Evolutionary conservation across 352 stramenopile species (phyloP).

Genomic region (Plasmopara muralis): DNA sequence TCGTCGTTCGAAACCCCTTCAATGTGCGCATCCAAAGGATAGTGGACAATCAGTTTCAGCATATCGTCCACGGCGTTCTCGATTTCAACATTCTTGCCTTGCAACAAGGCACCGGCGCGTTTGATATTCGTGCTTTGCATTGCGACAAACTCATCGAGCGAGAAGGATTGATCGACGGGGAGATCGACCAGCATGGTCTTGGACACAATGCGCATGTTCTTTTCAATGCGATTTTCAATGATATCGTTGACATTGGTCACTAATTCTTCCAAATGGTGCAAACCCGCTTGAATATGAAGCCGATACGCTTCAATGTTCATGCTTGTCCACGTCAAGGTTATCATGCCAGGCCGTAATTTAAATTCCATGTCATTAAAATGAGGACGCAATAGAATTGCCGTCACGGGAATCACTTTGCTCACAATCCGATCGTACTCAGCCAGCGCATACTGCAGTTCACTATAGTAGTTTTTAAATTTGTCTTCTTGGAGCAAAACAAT

Average conservation of each 20-base stretch:
- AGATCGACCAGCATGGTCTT: slow-evolving; percentile 97
- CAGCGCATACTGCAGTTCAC: slow-evolving; percentile 95
- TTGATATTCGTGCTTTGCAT: slow-evolving; percentile 95
- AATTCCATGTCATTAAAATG: slow-evolving; percentile 99
- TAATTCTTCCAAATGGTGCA: slow-evolving; percentile 95
- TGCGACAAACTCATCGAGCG: slow-evolving; percentile 96
- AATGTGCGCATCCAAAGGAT: slow-evolving; percentile 94
- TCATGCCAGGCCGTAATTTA: slow-evolving; percentile 97
- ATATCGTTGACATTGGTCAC: slow-evolving; percentile 99
- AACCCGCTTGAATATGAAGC: slow-evolving; percentile 86
- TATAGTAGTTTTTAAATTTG: slow-evolving; percentile 99
- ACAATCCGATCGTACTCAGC: slow-evolving; percentile 97
- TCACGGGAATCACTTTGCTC: slow-evolving; percentile 96
- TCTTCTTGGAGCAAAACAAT: slow-evolving; percentile 97
- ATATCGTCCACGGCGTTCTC: slow-evolving; percentile 97
- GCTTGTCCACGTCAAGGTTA: slow-evolving; percentile 98
- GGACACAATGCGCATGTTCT: slow-evolving; percentile 97
- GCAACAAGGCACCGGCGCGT: slow-evolving; percentile 85
- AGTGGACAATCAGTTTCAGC: slow-evolving; percentile 93
- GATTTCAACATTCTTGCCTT: slow-evolving; percentile 98
- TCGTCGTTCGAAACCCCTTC: slow-evolving; percentile 92
- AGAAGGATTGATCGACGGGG: slow-evolving; percentile 94
- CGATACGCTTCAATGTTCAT: slow-evolving; percentile 99
- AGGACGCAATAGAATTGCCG: slow-evolving; percentile 90
- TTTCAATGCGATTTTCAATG: slow-evolving; percentile 98